Percentiles rank a stretch among this genome's conserved stretches.
Evolutionary conservation across 345 rosid genomes (phyloP).

Genomic region (Salix purpurea): DNA sequence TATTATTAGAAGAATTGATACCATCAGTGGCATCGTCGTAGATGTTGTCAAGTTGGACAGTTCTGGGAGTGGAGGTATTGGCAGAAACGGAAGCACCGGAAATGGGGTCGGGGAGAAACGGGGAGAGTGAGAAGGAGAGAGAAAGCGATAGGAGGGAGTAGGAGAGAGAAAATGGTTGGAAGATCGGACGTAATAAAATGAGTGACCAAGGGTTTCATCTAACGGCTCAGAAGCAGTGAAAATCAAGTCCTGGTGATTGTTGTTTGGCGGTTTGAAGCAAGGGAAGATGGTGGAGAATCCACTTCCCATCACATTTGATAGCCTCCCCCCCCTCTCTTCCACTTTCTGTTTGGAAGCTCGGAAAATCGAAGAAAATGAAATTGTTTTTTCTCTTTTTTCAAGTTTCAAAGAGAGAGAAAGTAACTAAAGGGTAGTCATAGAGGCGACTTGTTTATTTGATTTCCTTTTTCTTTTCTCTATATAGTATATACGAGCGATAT

Average conservation of each 20-base stretch:
- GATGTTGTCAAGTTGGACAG: slow-evolving; percentile 70
- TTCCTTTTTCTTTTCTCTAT: background rate
- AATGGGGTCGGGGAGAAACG: slow-evolving; percentile 85
- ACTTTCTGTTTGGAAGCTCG: slow-evolving; percentile 21
- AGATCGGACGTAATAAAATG: slow-evolving; percentile 90
- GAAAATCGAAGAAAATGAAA: slow-evolving; percentile 21
- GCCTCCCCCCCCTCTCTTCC: slow-evolving; percentile 8
- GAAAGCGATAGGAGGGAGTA: slow-evolving; percentile 78
- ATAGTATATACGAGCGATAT: too few relatives aligned
- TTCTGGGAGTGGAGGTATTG: slow-evolving; percentile 71
- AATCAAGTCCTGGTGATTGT: slow-evolving; percentile 36
- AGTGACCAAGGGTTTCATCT: slow-evolving; percentile 93
- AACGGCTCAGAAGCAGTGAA: slow-evolving; percentile 60
- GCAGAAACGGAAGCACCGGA: slow-evolving; percentile 95
- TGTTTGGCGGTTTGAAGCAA: slow-evolving; percentile 53
- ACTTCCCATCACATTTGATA: slow-evolving; percentile 99
- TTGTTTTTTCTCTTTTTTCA: background rate
- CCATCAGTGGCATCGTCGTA: slow-evolving; percentile 74
- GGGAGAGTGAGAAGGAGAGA: slow-evolving; percentile 75
- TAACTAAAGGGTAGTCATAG: background rate
- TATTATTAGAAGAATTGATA: slow-evolving; percentile 10
- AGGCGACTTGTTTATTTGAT: background rate
- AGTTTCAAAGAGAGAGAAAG: background rate
- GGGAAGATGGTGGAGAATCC: slow-evolving; percentile 71
- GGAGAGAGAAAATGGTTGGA: slow-evolving; percentile 86